phyloP scores from a whole-genome alignment of 306 rosid species.

The Biancaea sappan region DNA sequence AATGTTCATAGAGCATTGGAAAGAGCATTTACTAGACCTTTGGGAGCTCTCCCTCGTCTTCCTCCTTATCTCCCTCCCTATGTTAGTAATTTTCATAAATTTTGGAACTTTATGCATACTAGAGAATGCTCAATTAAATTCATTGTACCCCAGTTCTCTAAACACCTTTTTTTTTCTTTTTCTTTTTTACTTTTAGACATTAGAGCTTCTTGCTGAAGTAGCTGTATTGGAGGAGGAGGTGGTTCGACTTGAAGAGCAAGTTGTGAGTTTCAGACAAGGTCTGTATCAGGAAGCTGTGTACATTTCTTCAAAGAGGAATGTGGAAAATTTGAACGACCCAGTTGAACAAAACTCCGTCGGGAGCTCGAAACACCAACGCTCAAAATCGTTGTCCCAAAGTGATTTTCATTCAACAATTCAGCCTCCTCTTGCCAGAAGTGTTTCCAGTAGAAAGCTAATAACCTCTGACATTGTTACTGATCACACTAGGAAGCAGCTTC shows the following conservation, averaged over 20 bases:
- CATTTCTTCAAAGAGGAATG: constrained; percentile 61
- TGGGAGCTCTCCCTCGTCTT: constrained; percentile 93
- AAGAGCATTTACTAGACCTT: constrained; percentile 85
- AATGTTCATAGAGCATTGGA: constrained; percentile 90
- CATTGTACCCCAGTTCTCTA: constrained; percentile 3
- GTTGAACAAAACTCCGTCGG: constrained; percentile 49
- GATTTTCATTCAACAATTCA: constrained; percentile 63
- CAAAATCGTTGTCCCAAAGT: constrained; percentile 67
- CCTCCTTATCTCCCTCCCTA: constrained; percentile 93
- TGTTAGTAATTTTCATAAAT: too few species aligned
- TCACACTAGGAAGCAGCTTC: constrained; percentile 45
- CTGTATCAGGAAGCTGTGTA: constrained; percentile 79
- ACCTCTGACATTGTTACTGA: constrained; percentile 44
- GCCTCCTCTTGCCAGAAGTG: constrained; percentile 69
- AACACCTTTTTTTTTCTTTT: not conserved
- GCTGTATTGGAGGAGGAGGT: constrained; percentile 96
- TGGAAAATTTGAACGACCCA: constrained; percentile 45
- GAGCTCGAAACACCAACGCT: constrained; percentile 65
- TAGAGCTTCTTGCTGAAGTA: constrained; percentile 92
- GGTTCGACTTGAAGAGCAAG: constrained; percentile 76
- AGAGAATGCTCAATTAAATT: not conserved
- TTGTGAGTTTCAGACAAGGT: constrained; percentile 82
- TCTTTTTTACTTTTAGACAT: constrained; percentile 53
- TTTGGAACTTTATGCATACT: too few species aligned
- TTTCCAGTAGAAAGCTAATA: constrained; percentile 68